Conservation (phyloP, 148 eudicot genomes). For the Chenopodium formosanum region DNA sequence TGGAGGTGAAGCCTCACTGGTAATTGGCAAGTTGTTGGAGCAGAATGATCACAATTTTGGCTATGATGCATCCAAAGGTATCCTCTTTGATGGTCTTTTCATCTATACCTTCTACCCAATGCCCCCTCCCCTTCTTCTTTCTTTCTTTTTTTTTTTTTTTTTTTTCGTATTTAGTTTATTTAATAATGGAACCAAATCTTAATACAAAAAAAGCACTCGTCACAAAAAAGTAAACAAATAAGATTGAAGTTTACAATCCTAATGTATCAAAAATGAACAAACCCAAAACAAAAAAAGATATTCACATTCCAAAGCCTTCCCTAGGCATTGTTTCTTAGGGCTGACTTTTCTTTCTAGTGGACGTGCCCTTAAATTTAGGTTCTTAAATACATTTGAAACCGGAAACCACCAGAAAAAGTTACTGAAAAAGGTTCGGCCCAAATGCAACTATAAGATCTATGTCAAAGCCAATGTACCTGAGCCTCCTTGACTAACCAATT, state of each 20-base stretch:
- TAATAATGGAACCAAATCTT: neutral
- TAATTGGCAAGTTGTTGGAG: constrained; percentile 88
- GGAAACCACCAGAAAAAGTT: neutral
- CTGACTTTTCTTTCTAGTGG: neutral
- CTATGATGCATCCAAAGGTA: constrained; percentile 92
- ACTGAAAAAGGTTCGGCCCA: neutral
- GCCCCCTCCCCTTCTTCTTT: neutral
- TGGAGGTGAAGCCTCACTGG: constrained; percentile 75
- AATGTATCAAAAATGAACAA: neutral
- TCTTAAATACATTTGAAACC: neutral
- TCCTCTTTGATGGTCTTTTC: constrained; percentile 6
- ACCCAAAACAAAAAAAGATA: neutral
- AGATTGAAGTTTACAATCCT: neutral
- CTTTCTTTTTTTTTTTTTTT: no score
- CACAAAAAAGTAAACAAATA: neutral
- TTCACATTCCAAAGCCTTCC: neutral
- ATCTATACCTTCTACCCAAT: neutral
- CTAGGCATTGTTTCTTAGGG: neutral
- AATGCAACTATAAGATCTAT: neutral
- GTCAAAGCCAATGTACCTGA: neutral
- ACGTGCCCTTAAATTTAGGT: neutral
- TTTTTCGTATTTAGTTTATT: no score
- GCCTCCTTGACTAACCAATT: neutral
- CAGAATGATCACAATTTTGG: constrained; percentile 72
- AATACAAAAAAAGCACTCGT: neutral